Base-by-base conservation (phyloP, 345 rosid species). In the Citrus hindsii region DNA sequence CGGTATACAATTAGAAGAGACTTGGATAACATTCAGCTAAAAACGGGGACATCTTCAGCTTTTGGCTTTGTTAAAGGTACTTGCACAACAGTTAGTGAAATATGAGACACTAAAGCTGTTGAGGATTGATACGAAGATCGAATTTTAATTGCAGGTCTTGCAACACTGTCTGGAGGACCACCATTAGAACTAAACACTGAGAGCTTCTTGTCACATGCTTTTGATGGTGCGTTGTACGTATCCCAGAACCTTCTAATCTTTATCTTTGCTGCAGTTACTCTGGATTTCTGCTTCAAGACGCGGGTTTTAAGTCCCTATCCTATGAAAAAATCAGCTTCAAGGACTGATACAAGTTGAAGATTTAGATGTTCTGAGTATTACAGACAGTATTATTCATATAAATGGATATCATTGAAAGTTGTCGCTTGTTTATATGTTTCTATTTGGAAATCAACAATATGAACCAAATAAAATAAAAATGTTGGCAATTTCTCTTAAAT, bases 1-100 rank as follows among this genome's bases (percentile, higher is more conserved):
- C 92, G 98, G 67, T 92, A 95, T 60, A 83, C 89, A 38, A 85
- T 95, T 9, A 84, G 98, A 86, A 82, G 95, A 81, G 97, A 95
- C 82, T 80, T 92, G 84, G 93, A 91, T 77, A 82, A 93, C 77
- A 64, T 83, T 72, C 96, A 91, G 76, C 90, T 91, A 0, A 95
- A 93, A 76, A 80, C 93, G 0, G 98, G 99, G 71, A 90, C 96
- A 5, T 80, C 83, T 62, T 96, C 93, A 1, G 97, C 99, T 80
- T 95, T 95, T 51, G 95, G 90, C 40, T 81, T 92, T 56, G 91
- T 90, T 19, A 92, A 92, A 90, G 97, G 98, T 93, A 58, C 16
- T 30, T 7, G 5, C 63, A 14, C 18, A 33, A 37, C 25, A 24
- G 12, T 4, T 21, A 1, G 30, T 13, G 63, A 76, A 61, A 30